Base-by-base conservation (phyloP, 1,139 yeast genomes). In the Pichia sp. region DNA sequence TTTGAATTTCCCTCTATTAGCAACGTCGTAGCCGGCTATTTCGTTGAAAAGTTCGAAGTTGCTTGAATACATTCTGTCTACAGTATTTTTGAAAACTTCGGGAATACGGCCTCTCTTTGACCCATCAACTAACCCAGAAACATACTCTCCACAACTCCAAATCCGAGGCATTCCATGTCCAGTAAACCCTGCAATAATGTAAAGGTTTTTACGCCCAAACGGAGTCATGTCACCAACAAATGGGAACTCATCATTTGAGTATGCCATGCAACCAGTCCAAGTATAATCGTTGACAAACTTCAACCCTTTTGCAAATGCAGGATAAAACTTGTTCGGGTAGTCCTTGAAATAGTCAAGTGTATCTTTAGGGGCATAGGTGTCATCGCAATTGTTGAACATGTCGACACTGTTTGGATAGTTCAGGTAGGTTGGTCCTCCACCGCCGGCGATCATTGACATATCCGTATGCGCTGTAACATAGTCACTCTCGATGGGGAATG, bases 101-200 rank as follows among this genome's bases (percentile, higher is more conserved):
- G 64, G 64, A 17, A 61, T 53, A 2, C 33, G 8, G 3, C 45
- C 24, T 40, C 31, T 31, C n/a, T 43, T 17, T n/a, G 17, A 20
- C 6, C 48, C 48, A 27, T 38, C 46, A 29, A 65, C 56, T 42
- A 60, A 46, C 31, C 61, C 61, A 6, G 63, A 60, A 48, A 66
- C 44, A n/a, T 61, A 64, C 31, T 58, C 49, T 3, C 61, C 64
- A 48, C 61, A 59, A n/a, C 62, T 57, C 56, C 65, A 74, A 41
- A 75, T 73, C 52, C 80, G 64, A 33, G 79, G 78, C 78, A 76
- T 75, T 24, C 80, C 80, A 60, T 76, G 80, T 6, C 80, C 80
- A 30, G 72, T 70, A 63, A 73, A 77, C 0, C 80, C 80, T 6
- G 77, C 78, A 52, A 69, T 64, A 7, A 75, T 68, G 55, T 62